Evolutionary conservation across 2,329 filamentous ascomycete genomes (phyloP), one percentile per base, ranked within the genome.

Genomic region (Tolypocladium pustulatum): DNA sequence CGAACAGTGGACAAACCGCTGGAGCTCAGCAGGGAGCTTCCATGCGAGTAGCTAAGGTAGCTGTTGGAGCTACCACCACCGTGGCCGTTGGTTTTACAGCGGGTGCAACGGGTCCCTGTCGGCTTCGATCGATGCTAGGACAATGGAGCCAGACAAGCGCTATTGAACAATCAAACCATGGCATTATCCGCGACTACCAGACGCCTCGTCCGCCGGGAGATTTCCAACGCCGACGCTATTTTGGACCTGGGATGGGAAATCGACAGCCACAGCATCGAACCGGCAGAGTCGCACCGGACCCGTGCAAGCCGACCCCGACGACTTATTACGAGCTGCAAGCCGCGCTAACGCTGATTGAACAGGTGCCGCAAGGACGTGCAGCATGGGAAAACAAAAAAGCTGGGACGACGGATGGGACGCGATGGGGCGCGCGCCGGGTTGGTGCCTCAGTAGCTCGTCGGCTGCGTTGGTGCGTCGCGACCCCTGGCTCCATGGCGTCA

Each of bases 401-500:
- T 49, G 46, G 46, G 25, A 49, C 43, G 43, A 27, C 4, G 25
- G 22, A 22, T 25, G 27, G 46, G 46, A 30, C n/a, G 15, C 22
- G 25, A 30, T 32, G 46, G 25, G 20, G 43, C 43, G 25, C 25
- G 25, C 13, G 25, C 25, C 43, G 43, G 43, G 32, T 6, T 17
- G 43, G 43, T 49, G 43, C 22, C 43, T 30, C 43, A 32, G 46
- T 30, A 20, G 25, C 22, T 27, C 38, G 17, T 20, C 6, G 41
- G 40, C n/a, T 40, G 20, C 40, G n/a, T 22, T 12, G 13, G n/a
- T 58, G 41, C 22, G 41, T 59, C 56, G 58, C 58, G 59, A 54
- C 58, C 60, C 63, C 63, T 61, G 61, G 61, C 62, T 54, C 46
- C 57, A 67, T 66, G 61, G 64, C 65, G 64, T 64, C 65, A 61